Evolutionary conservation across 306 rosid species (phyloP).

Genomic region (Neltuma alba): DNA sequence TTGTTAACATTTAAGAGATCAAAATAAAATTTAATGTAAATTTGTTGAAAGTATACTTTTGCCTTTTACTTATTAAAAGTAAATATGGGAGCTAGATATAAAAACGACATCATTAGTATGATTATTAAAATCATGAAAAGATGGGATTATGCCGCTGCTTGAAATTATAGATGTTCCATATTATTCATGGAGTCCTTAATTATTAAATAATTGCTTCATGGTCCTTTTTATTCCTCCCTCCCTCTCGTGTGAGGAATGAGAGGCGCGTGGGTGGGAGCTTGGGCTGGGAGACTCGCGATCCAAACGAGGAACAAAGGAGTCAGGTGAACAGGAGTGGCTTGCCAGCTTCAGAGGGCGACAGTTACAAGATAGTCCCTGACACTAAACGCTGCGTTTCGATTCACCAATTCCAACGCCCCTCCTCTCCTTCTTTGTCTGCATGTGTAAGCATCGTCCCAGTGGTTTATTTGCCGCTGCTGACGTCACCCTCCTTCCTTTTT

Average conservation of each 20-base stretch:
- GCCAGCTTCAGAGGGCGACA: constrained; percentile 24
- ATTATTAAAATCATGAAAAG: too few relatives aligned
- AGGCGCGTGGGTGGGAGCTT: not conserved
- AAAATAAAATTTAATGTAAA: too few relatives aligned
- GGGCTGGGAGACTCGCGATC: not conserved
- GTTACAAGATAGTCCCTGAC: constrained; percentile 24
- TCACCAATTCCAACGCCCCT: not conserved
- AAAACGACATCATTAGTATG: too few relatives aligned
- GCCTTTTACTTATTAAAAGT: too few relatives aligned
- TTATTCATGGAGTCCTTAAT: too few relatives aligned
- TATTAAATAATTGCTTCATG: too few relatives aligned
- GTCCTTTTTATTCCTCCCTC: too few relatives aligned
- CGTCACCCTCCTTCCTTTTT: constrained; percentile 16
- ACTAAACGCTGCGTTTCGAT: not conserved
- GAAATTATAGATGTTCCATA: too few relatives aligned
- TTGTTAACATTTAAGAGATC: too few relatives aligned
- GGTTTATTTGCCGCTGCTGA: not conserved
- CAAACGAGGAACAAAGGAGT: not conserved
- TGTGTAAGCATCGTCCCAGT: not conserved
- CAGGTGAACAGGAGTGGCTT: not conserved
- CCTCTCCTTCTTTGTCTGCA: not conserved
- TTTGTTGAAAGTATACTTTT: too few relatives aligned
- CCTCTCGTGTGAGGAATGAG: not conserved
- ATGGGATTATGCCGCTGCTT: too few relatives aligned
- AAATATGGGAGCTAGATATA: too few relatives aligned